These are phyloP conservation scores for Trypanosoma lewisi DNA, from an alignment of 208 protist genomes.

Conservation along the genomic window DNA sequence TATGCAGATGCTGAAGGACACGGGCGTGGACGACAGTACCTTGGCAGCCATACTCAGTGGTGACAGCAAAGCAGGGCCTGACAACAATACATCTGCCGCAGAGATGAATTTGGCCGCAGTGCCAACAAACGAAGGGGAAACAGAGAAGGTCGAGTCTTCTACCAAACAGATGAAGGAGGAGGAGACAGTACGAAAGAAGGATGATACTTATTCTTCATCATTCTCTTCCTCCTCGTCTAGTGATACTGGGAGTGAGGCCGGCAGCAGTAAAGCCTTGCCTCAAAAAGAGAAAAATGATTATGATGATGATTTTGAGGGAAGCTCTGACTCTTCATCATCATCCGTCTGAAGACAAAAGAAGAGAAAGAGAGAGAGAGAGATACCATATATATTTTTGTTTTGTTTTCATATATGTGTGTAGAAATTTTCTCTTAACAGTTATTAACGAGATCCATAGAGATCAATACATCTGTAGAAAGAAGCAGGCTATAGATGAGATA, in stretches of 20 bases:
- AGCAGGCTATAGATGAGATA: too few species aligned
- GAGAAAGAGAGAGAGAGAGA: constrained; percentile 10
- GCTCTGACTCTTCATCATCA: constrained; percentile 11
- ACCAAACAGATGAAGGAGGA: background rate
- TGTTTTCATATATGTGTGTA: background rate
- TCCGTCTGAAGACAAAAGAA: constrained; percentile 6
- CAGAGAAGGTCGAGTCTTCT: background rate
- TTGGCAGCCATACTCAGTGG: constrained; percentile 45
- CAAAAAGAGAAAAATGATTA: constrained; percentile 14
- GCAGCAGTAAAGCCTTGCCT: background rate
- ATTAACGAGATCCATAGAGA: too few species aligned
- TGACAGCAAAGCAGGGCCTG: background rate
- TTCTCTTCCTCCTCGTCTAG: too few species aligned
- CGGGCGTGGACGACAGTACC: constrained; percentile 53
- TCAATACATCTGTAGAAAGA: too few species aligned
- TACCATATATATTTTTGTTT: constrained; percentile 7
- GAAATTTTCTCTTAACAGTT: too few species aligned
- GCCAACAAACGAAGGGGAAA: background rate
- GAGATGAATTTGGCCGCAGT: background rate
- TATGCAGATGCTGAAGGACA: constrained; percentile 60
- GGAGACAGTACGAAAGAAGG: background rate
- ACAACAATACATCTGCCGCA: background rate
- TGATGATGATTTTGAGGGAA: constrained; percentile 33
- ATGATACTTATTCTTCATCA: background rate
- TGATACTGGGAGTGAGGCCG: background rate